Base-by-base conservation (phyloP, 139 green algal species). In the Chloropicon primus region DNA sequence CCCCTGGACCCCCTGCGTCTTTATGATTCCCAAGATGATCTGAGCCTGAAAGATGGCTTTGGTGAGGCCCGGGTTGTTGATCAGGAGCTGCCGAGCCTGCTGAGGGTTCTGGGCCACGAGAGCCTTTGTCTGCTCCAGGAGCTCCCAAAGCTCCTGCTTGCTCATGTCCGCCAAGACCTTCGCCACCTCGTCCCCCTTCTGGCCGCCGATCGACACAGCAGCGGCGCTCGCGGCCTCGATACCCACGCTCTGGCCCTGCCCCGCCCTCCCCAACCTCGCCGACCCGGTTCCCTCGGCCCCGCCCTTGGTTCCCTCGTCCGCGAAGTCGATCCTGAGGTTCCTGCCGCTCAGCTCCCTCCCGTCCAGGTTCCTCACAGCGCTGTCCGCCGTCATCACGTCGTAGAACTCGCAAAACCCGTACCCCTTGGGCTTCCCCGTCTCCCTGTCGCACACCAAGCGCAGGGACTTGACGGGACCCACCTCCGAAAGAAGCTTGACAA, bases 361-460 rank as follows among this genome's bases (percentile, higher is more conserved):
- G 74, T 87, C 87, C 72, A 98, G 79, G 80, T 98, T 97, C 28
- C 93, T 83, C 25, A 92, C 85, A 0, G 92, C 91, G 74, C 85
- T 93, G 79, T 96, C 84, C 21, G 95, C 95, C n/a, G 90, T 94
- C 28, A 85, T 79, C 2, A 88, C 83, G 85, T 99, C 95, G 75
- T 86, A 89, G 78, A 90, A 98, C 76, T 99, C 95, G 26, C 88
- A 91, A 72, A 99, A 99, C 0, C 89, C 94, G 82, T 94, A 98
- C 22, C 94, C 94, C 27, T 97, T 96, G 0, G 89, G 86, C 80
- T 93, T 96, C 23, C 94, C 94, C 0, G 93, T 97, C 17, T 98
- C 94, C 1, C 89, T 84, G 27, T 98, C 94, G 0, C 78, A 89
- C n/a, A 97, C 90, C 28, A 98, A 93, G 91, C 91, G 86, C 17